Percentiles rank a stretch among this genome's conserved stretches.
These are phyloP conservation scores for Venturia effusa DNA, from an alignment of 2,329 filamentous ascomycete species.

Conservation along the genomic window DNA sequence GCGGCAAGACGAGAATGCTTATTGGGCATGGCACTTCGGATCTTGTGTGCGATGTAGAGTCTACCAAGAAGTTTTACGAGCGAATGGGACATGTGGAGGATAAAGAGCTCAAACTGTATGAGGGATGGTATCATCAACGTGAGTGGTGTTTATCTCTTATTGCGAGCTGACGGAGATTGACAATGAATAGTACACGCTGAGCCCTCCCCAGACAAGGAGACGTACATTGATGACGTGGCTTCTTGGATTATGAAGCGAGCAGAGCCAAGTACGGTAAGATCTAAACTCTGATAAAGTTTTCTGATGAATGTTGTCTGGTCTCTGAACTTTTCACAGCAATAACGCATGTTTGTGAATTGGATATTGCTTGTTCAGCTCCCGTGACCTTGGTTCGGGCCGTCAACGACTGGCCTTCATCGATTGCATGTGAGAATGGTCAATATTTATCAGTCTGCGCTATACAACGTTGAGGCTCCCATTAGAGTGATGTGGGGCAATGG, in stretches of 20 bases:
- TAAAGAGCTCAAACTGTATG: conserved; percentile 61
- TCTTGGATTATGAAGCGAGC: conserved; percentile 22
- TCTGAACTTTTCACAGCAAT: neutral
- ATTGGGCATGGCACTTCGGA: conserved; percentile 70
- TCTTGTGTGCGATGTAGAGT: conserved; percentile 54
- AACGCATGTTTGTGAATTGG: neutral
- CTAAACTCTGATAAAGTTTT: conserved; percentile 7
- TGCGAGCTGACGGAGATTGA: conserved; percentile 1
- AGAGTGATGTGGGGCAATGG: neutral
- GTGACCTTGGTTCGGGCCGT: neutral
- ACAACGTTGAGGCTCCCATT: neutral
- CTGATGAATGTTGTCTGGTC: neutral
- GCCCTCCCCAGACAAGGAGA: conserved; percentile 23
- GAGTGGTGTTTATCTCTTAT: conserved; percentile 15
- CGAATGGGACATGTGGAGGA: conserved; percentile 42
- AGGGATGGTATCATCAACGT: conserved; percentile 67
- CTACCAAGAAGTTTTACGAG: conserved; percentile 41
- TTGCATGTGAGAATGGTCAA: neutral
- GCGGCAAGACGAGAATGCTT: conserved; percentile 54
- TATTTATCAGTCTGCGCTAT: neutral
- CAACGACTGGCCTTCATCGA: neutral
- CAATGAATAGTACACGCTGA: conserved; percentile 22
- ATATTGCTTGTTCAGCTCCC: neutral
- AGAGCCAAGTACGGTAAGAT: conserved; percentile 8
- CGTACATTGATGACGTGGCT: conserved; percentile 22